phyloP scores from a whole-genome alignment of 495 filamentous ascomycete species.

The Acidiella bohemica region DNA sequence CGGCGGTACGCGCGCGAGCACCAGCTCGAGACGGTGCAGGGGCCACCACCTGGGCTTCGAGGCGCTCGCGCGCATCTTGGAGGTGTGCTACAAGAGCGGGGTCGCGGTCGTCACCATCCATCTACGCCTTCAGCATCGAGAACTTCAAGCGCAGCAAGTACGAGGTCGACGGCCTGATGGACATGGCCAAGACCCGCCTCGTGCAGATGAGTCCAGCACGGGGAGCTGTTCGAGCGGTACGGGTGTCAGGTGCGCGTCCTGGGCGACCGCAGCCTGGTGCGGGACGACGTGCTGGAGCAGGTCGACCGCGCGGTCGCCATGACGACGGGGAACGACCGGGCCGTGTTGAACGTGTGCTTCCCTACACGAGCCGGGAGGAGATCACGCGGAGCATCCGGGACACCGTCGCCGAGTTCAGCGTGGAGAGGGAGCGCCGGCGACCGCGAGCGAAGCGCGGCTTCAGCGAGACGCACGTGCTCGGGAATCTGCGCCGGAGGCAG shows the following conservation, averaged over 20 bases:
- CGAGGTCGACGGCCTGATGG: constrained; percentile 94
- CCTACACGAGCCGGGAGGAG: constrained; percentile 95
- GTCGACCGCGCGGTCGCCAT: constrained; percentile 69
- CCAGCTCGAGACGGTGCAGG: constrained; percentile 90
- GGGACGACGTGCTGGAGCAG: constrained; percentile 73
- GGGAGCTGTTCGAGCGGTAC: constrained; percentile 83
- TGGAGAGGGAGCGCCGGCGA: constrained; percentile 29
- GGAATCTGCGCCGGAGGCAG: constrained; percentile 56
- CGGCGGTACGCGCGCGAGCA: constrained; percentile 76
- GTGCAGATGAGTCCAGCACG: constrained; percentile 82
- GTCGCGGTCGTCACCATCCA: constrained; percentile 89
- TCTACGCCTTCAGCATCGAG: constrained; percentile 97
- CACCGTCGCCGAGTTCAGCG: constrained; percentile 72
- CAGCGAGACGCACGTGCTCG: constrained; percentile 71
- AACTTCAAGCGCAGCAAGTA: constrained; percentile 98
- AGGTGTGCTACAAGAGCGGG: constrained; percentile 94
- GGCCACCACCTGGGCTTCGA: constrained; percentile 97
- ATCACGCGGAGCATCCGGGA: constrained; percentile 82
- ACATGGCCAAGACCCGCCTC: constrained; percentile 90
- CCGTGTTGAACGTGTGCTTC: constrained; percentile 89
- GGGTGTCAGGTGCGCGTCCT: constrained; percentile 75
- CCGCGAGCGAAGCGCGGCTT: constrained; percentile 48
- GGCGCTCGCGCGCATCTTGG: constrained; percentile 78
- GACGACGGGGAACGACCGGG: constrained; percentile 70
- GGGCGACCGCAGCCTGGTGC: constrained; percentile 65